Percentiles rank a stretch among this genome's conserved stretches.
Evolutionary conservation across 306 rosid species (phyloP).

Genomic region (Cucurbita pepo): DNA sequence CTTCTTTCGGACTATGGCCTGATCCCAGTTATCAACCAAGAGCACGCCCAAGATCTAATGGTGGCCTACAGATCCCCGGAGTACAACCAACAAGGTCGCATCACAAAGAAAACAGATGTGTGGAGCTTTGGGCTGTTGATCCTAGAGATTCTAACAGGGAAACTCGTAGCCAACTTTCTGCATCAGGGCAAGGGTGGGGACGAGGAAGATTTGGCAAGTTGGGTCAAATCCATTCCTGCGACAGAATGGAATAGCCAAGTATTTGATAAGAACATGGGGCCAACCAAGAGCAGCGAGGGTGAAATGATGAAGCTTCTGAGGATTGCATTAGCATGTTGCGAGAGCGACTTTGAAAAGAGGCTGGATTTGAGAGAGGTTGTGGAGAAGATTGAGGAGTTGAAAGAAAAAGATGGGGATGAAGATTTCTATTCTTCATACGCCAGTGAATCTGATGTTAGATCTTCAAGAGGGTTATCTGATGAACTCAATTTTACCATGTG

Average conservation of each 20-base stretch:
- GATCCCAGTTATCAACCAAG: slow-evolving; percentile 65
- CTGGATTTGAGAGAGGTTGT: slow-evolving; percentile 49
- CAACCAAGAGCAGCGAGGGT: slow-evolving; percentile 17
- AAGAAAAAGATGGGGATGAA: slow-evolving; percentile 23
- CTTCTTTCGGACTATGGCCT: slow-evolving; percentile 65
- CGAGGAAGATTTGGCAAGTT: slow-evolving; percentile 38
- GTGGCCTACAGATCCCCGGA: slow-evolving; percentile 72
- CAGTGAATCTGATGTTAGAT: slow-evolving; percentile 24
- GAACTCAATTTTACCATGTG: slow-evolving; percentile 9
- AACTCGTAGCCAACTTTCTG: slow-evolving; percentile 32
- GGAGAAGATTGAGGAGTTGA: slow-evolving; percentile 46
- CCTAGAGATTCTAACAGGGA: slow-evolving; percentile 57
- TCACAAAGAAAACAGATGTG: slow-evolving; percentile 73
- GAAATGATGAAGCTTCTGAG: slow-evolving; percentile 53
- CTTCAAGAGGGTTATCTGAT: slow-evolving; percentile 14
- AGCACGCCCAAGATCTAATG: slow-evolving; percentile 50
- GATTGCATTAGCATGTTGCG: slow-evolving; percentile 53
- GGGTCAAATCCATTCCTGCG: slow-evolving; percentile 40
- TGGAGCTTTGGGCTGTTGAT: slow-evolving; percentile 77
- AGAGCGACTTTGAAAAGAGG: slow-evolving; percentile 55
- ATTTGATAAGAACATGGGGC: slow-evolving; percentile 47
- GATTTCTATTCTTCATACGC: slow-evolving; percentile 14
- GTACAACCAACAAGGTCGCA: slow-evolving; percentile 38
- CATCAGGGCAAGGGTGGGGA: slow-evolving; percentile 42
- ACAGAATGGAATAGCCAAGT: slow-evolving; percentile 38